Percentiles rank a stretch among this genome's conserved stretches.
Conservation (phyloP, 495 filamentous ascomycete genomes). For the Evernia prunastri region DNA sequence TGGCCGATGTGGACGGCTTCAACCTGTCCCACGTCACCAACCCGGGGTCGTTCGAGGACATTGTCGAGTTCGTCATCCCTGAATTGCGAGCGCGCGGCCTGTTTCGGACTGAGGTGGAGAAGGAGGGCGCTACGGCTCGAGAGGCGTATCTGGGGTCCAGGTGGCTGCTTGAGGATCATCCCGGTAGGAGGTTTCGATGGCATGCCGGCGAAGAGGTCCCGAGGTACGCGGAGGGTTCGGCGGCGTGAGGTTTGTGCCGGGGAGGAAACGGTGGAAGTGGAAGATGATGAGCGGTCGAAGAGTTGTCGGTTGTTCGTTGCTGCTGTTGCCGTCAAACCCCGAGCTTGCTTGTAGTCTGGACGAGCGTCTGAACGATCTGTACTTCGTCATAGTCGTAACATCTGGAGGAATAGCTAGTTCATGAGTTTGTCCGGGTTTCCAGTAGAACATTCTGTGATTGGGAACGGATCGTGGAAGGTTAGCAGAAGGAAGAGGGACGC, state of each 20-base stretch:
- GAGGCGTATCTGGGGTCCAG: neutral
- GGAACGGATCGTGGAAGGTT: too few species aligned
- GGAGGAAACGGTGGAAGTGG: neutral
- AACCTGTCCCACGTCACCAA: conserved; percentile 49
- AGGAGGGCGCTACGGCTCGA: neutral
- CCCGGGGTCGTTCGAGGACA: conserved; percentile 51
- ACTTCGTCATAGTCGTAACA: neutral
- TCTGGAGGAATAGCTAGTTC: too few species aligned
- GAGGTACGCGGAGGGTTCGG: neutral
- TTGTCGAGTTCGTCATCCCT: conserved; percentile 38
- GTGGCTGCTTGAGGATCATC: neutral
- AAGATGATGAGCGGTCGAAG: neutral
- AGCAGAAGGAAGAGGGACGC: too few species aligned
- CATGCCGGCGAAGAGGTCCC: neutral
- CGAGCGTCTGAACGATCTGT: neutral
- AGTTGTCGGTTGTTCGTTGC: neutral
- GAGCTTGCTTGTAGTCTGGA: neutral
- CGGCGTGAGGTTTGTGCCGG: neutral
- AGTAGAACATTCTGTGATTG: too few species aligned
- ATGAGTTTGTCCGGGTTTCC: too few species aligned
- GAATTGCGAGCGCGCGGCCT: neutral
- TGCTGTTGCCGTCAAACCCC: neutral
- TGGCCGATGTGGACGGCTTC: conserved; percentile 46
- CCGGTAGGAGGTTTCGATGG: neutral
- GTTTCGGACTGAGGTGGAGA: neutral